Percentiles rank a stretch among this genome's conserved stretches.
Evolutionary conservation across 2,329 filamentous ascomycete species (phyloP).

Genomic region (Bipolaris bicolor): DNA sequence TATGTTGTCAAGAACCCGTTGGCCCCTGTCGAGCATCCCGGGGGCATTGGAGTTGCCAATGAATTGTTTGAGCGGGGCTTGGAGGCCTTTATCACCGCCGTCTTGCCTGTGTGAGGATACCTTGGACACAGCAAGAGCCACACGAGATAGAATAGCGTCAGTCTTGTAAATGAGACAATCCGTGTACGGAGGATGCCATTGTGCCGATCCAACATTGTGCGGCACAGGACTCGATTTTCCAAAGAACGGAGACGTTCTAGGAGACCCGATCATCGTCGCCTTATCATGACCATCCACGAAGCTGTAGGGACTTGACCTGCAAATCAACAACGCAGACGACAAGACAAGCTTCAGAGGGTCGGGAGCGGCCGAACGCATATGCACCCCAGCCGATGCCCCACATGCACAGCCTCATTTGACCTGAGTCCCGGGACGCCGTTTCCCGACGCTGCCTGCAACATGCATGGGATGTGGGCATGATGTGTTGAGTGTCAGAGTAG

Average conservation of each 20-base stretch:
- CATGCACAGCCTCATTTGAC: slow-evolving; percentile 19
- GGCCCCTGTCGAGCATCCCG: slow-evolving; percentile 65
- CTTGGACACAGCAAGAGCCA: neutral
- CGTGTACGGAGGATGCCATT: neutral
- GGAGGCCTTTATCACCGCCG: slow-evolving; percentile 73
- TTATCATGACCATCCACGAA: neutral
- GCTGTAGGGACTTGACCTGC: neutral
- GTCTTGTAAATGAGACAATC: neutral
- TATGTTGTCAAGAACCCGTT: slow-evolving; percentile 75
- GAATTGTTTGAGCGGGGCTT: slow-evolving; percentile 70
- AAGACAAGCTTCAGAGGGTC: slow-evolving; percentile 36
- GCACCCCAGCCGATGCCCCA: slow-evolving; percentile 5
- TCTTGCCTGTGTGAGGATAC: slow-evolving; percentile 39
- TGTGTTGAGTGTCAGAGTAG: neutral
- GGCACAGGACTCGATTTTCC: neutral
- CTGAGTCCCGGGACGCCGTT: neutral
- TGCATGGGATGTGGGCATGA: neutral
- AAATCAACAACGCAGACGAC: neutral
- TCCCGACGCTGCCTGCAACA: neutral
- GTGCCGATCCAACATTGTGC: neutral
- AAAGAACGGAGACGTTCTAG: neutral
- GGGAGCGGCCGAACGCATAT: neutral
- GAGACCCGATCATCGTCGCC: neutral
- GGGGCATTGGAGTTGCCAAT: slow-evolving; percentile 67
- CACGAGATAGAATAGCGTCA: neutral